Evolutionary conservation across 148 eudicot genomes (phyloP).

Genomic region (Amaranthus hypochondriacus): DNA sequence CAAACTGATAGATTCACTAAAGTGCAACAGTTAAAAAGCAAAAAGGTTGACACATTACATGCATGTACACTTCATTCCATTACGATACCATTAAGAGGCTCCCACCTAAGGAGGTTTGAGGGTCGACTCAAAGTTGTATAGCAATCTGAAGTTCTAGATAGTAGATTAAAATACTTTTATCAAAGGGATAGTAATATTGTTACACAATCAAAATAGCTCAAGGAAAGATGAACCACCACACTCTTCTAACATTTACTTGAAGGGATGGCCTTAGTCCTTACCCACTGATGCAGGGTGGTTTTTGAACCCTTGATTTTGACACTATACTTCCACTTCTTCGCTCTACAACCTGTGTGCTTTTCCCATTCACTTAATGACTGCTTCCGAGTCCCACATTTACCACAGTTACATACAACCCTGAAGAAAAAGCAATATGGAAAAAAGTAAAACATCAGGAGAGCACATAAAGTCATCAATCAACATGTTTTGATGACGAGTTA

Average conservation of each 20-base stretch:
- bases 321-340: slow-evolving; percentile 91
- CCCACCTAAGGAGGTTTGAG: neutral
- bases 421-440: slow-evolving; percentile 17
- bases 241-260: neutral
- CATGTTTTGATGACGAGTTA: neutral
- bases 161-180: neutral
- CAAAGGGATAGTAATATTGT: neutral
- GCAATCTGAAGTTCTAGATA: neutral
- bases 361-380: slow-evolving; percentile 82
- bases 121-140: neutral
- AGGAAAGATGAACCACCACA: neutral
- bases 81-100: neutral
- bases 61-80: neutral
- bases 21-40: neutral
- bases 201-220: neutral
- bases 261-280: slow-evolving; percentile 17
- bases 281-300: slow-evolving; percentile 75
- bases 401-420: slow-evolving; percentile 86
- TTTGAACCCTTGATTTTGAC: slow-evolving; percentile 72
- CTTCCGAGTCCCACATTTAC: slow-evolving; percentile 66
- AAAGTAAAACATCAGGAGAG: slow-evolving; percentile 5
- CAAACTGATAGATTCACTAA: too few relatives aligned
- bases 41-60: neutral
- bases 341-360: slow-evolving; percentile 85
- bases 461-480: neutral